Conservation (phyloP, 2,329 filamentous ascomycete genomes). For the Lasiodiplodia gonubiensis region DNA sequence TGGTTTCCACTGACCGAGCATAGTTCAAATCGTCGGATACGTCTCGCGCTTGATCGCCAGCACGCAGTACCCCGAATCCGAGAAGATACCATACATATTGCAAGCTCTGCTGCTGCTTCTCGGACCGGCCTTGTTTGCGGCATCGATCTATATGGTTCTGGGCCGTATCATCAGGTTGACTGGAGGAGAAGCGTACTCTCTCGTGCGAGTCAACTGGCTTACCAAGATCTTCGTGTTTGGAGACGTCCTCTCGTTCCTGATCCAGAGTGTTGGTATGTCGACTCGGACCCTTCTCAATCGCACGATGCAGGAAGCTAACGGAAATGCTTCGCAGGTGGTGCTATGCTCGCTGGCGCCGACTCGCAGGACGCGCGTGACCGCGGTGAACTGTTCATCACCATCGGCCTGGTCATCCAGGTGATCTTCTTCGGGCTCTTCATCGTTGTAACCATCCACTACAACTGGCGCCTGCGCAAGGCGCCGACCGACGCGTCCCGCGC, state of each 20-base stretch:
- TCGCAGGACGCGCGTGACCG: not conserved
- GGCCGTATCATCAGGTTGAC: slow-evolving; percentile 48
- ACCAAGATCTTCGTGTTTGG: slow-evolving; percentile 51
- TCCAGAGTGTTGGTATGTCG: slow-evolving; percentile 39
- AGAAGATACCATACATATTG: slow-evolving; percentile 50
- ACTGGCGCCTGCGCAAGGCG: slow-evolving; percentile 33
- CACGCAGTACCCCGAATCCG: slow-evolving; percentile 38
- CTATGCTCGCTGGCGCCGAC: not conserved
- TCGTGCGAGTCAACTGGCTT: slow-evolving; percentile 44
- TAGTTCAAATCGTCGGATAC: slow-evolving; percentile 60
- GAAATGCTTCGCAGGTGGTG: not conserved
- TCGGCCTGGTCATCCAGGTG: slow-evolving; percentile 57
- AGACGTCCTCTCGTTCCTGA: slow-evolving; percentile 49
- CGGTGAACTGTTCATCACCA: slow-evolving; percentile 54
- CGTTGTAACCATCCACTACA: slow-evolving; percentile 39
- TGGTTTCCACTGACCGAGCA: not conserved
- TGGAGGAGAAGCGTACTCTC: slow-evolving; percentile 41
- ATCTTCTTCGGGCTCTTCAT: slow-evolving; percentile 59
- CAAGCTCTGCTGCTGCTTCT: slow-evolving; percentile 53
- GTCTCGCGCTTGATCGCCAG: slow-evolving; percentile 45
- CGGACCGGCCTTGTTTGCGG: slow-evolving; percentile 55
- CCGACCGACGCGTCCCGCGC: slow-evolving; percentile 30
- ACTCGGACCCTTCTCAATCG: not conserved
- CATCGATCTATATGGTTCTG: slow-evolving; percentile 52
- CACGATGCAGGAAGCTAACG: not conserved